phyloP scores from a whole-genome alignment of 768 basidiomycete genomes.

The Leccinum boreale region DNA sequence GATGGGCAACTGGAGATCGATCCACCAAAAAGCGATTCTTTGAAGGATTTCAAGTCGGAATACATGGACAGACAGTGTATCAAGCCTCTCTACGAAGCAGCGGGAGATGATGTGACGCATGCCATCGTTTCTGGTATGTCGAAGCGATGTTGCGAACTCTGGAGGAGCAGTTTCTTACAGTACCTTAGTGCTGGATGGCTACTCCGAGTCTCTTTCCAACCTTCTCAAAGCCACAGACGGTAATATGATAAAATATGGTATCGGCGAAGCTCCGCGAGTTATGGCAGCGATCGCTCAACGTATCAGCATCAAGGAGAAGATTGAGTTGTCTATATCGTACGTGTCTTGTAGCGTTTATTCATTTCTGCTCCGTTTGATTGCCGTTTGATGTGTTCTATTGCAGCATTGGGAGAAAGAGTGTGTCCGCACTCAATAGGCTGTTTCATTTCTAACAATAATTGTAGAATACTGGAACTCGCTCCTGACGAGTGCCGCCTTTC shows the following conservation, averaged over 20 bases:
- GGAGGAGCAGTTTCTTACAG: neutral
- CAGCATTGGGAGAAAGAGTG: constrained; percentile 15
- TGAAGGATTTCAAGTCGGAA: neutral
- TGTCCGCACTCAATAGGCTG: neutral
- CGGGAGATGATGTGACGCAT: neutral
- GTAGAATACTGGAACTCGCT: constrained; percentile 14
- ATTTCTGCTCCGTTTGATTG: neutral
- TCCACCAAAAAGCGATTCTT: neutral
- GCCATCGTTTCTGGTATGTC: constrained; percentile 11
- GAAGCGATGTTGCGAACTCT: neutral
- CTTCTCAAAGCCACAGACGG: constrained; percentile 2
- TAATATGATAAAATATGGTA: constrained; percentile 4
- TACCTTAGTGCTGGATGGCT: constrained; percentile 2
- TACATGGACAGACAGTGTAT: neutral
- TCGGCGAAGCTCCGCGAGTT: constrained; percentile 8
- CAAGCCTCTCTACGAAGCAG: neutral
- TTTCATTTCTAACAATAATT: neutral
- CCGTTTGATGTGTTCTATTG: neutral
- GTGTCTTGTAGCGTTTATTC: neutral
- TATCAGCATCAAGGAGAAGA: constrained; percentile 13
- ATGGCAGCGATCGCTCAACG: constrained; percentile 15
- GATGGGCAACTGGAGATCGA: constrained; percentile 3
- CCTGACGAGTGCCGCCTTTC: constrained; percentile 7
- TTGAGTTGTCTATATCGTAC: constrained; percentile 13
- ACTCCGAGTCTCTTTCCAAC: neutral